Percentiles rank a stretch among this genome's conserved stretches.
Conservation (phyloP, 768 basidiomycete genomes). For the Leucocoprinus leucothites region DNA sequence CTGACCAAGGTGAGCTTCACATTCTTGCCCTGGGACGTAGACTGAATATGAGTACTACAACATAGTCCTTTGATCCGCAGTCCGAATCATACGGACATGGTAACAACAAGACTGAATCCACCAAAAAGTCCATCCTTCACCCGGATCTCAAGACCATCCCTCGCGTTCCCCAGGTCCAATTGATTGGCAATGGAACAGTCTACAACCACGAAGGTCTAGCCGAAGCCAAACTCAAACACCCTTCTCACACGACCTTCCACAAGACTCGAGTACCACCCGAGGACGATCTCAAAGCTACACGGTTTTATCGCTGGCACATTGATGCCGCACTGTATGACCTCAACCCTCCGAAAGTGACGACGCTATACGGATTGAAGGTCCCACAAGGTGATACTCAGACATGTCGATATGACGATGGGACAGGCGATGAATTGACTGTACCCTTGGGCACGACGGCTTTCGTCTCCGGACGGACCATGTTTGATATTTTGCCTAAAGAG, state of each 20-base stretch:
- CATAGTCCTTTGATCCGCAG: slow-evolving; percentile 54
- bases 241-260: slow-evolving; percentile 82
- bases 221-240: slow-evolving; percentile 80
- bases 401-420: slow-evolving; percentile 79
- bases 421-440: slow-evolving; percentile 74
- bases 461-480: slow-evolving; percentile 77
- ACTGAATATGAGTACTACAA: no score
- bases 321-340: slow-evolving; percentile 80
- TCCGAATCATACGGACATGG: slow-evolving; percentile 75
- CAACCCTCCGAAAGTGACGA: slow-evolving; percentile 75
- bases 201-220: slow-evolving; percentile 80
- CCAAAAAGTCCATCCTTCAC: slow-evolving; percentile 74
- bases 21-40: neutral
- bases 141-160: slow-evolving; percentile 88
- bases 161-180: slow-evolving; percentile 80
- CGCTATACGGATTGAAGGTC: slow-evolving; percentile 72
- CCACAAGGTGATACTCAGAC: slow-evolving; percentile 62
- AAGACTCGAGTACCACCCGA: slow-evolving; percentile 68
- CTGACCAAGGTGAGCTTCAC: slow-evolving; percentile 61
- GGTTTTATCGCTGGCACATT: slow-evolving; percentile 91
- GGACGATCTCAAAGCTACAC: slow-evolving; percentile 72
- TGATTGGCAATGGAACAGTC: slow-evolving; percentile 84
- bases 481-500: slow-evolving; percentile 65
- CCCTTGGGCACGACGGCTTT: slow-evolving; percentile 87
- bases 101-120: slow-evolving; percentile 74